Base-by-base conservation (phyloP, 2,329 filamentous ascomycete genomes). In the Trichoderma polysporum region DNA sequence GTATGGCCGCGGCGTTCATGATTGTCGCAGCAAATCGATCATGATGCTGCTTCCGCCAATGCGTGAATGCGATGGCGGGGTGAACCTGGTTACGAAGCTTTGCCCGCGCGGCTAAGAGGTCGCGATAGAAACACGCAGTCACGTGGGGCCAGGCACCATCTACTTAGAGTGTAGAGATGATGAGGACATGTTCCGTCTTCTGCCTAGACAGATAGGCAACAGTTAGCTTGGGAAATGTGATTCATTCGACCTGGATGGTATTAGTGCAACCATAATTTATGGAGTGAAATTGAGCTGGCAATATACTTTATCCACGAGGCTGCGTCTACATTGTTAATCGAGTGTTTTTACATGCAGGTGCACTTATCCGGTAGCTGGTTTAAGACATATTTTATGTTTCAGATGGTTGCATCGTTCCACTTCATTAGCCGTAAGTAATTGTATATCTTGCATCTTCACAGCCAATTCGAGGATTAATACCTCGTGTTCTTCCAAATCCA, bases 1-100 rank as follows among this genome's bases (percentile, higher is more conserved):
- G 66, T 41, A 67, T 69, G 17, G 35, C 47, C 4, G 56, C 35
- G 25, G 52, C 57, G 22, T 58, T 49, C 69, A 70, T 68, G 63
- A 41, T 61, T 57, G 15, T n/a, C 33, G 57, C 41, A 47, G 19
- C 22, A 39, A 39, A 31, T 33, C 1, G 8, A 33, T 49, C 65
- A 67, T 66, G 63, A 31, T 25, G 31, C 3, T 62, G 22, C n/a
- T 37, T 17, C n/a, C 10, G 58, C 15, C 35, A 9, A 19, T 27
- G 60, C 35, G 31, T 25, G 27, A 33, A 41, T n/a, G 47, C 49
- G 17, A 66, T 63, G 35, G 52, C 62, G 65, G 57, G 57, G 58
- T 60, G 62, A 54, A 41, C 53, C 52, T 57, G 62, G 25, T 22
- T 49, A 25, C 25, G 31, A 25, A 49, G 19, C 13, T 22, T 33